A percentile compares a stretch with the other conserved stretches of the same genome.
phyloP scores from a whole-genome alignment of 2,329 filamentous ascomycete genomes.

The Hyphodiscus sp. region DNA sequence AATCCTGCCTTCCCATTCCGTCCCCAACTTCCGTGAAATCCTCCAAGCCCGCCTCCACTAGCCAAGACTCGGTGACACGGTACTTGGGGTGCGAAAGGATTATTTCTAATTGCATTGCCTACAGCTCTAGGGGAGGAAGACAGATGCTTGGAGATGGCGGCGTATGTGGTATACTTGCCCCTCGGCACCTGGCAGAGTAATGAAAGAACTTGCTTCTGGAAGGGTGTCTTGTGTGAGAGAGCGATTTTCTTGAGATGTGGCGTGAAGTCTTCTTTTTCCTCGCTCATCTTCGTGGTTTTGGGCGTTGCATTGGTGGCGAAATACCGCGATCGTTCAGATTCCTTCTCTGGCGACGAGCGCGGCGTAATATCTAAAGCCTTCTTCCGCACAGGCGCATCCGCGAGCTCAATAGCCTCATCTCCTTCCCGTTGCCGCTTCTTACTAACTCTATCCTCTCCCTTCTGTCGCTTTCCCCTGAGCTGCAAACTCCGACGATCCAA shows the following conservation, averaged over 20 bases:
- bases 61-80: constrained; percentile 79
- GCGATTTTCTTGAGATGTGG: constrained; percentile 22
- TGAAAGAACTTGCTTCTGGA: constrained; percentile 61
- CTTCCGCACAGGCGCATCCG: too few species aligned
- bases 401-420: not conserved
- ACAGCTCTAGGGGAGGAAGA: constrained; percentile 68
- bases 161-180: constrained; percentile 74
- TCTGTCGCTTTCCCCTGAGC: constrained; percentile 27
- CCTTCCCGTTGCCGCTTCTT: constrained; percentile 7
- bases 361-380: not conserved
- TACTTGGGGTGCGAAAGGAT: constrained; percentile 76
- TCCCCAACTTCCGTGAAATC: constrained; percentile 63
- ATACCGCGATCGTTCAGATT: not conserved
- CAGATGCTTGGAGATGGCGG: constrained; percentile 60
- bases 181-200: constrained; percentile 70
- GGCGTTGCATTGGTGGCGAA: not conserved
- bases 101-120: constrained; percentile 68
- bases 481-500: constrained; percentile 35
- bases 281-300: constrained; percentile 36
- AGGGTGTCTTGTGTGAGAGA: constrained; percentile 36
- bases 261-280: constrained; percentile 32
- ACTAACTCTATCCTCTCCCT: not conserved
- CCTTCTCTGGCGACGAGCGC: not conserved
- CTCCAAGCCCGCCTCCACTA: constrained; percentile 62
- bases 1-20: constrained; percentile 55